Base-by-base conservation (phyloP, 345 rosid genomes). In the Erodium maritimum region DNA sequence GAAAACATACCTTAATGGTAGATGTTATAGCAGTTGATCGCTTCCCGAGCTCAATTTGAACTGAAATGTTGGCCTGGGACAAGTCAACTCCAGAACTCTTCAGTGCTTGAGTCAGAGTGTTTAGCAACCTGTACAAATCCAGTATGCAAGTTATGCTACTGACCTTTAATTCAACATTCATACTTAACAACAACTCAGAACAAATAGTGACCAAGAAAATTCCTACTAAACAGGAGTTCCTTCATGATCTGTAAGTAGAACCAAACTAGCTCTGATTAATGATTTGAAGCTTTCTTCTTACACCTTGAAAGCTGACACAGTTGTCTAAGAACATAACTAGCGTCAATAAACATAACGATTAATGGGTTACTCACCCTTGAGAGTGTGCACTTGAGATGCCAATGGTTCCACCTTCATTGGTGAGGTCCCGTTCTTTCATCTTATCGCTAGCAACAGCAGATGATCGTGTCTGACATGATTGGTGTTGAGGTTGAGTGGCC, bases 31-130 rank as follows among this genome's bases (percentile, higher is more conserved):
- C 59, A 52, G 63, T 67, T 14, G 69, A 65, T 61, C 69, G 85
- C 74, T 93, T 93, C 55, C 96, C 96, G 0, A 93, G 75, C 62
- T 90, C 87, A 8, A 93, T 87, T 66, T 93, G 82, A 57, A 93
- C 96, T 5, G 97, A 87, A 66, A 93, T 71, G 78, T 70, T 90
- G 68, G 97, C 96, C 72, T 78, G 72, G 13, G 97, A 80, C 55
- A 93, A 74, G 73, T 93, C 97, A 48, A 93, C 95, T 60, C 99
- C 99, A 42, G 95, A 82, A 55, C 72, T 81, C 70, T 85, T 83
- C 64, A 93, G 75, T 25, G 95, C 91, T 79, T 79, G 86, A 17
- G 83, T 90, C 57, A 93, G 62, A 48, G 87, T 80, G 63, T 77
- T 85, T 60, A 90, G 65, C 75, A 93, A 75, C 75, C 99, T 93